These are phyloP conservation scores for Austroboletus eburneus DNA, from an alignment of 768 basidiomycete species.

Conservation along the genomic window DNA sequence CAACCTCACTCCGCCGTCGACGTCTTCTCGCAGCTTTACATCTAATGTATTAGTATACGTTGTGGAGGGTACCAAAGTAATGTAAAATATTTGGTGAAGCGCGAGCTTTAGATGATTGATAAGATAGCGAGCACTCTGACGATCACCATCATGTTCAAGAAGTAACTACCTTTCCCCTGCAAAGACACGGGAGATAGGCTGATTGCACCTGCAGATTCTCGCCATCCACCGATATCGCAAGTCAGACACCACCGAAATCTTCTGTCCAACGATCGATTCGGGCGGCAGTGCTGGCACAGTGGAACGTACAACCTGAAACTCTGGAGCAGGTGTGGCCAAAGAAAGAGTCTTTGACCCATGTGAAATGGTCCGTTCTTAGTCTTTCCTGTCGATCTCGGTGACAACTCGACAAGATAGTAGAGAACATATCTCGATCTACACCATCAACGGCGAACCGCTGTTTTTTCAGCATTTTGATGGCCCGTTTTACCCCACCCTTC, in stretches of 20 bases:
- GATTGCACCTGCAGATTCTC: conserved; percentile 48
- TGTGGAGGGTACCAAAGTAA: conserved; percentile 27
- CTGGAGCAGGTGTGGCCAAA: conserved; percentile 96
- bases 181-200: conserved; percentile 4
- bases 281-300: conserved; percentile 71
- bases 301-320: conserved; percentile 74
- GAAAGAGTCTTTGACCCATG: conserved; percentile 90
- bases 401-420: conserved; percentile 52
- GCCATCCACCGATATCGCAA: conserved; percentile 76
- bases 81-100: conserved; percentile 24
- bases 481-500: conserved; percentile 83
- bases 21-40: conserved; percentile 27
- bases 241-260: conserved; percentile 88
- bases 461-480: conserved; percentile 98
- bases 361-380: conserved; percentile 67
- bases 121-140: conserved; percentile 7
- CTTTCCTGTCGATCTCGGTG: conserved; percentile 4
- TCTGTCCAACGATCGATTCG: conserved; percentile 92
- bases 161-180: conserved; percentile 37
- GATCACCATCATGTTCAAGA: conserved; percentile 65
- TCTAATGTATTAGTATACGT: conserved; percentile 37
- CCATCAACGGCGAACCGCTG: conserved; percentile 79
- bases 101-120: conserved; percentile 4
- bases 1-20: conserved; percentile 30
- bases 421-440: conserved; percentile 94